phyloP scores from a whole-genome alignment of 192 early-diverging fungal species.

The Mortierella antarctica region DNA sequence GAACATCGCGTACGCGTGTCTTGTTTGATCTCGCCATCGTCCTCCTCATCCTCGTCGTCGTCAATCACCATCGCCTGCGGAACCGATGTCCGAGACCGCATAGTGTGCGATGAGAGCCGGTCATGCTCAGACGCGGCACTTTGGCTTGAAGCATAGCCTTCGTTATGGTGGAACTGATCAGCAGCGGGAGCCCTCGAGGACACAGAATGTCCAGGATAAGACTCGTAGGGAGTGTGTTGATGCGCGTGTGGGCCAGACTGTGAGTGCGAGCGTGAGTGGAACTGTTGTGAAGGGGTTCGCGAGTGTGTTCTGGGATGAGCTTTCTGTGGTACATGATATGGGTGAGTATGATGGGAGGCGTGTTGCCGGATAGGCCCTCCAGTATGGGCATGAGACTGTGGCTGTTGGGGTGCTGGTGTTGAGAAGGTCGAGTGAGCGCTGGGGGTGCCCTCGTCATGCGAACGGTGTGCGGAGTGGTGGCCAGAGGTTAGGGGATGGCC shows the following conservation, averaged over 20 bases:
- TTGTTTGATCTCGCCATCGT: slow-evolving; percentile 48
- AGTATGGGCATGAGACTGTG: neutral
- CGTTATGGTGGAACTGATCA: too few relatives aligned
- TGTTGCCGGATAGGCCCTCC: slow-evolving; percentile 18
- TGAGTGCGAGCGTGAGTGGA: neutral
- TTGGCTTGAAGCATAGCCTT: too few relatives aligned
- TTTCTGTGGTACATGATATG: slow-evolving; percentile 1
- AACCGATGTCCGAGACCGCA: neutral
- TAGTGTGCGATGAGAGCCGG: neutral
- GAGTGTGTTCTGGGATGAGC: slow-evolving; percentile 10
- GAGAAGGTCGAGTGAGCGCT: slow-evolving; percentile 21
- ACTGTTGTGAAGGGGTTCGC: slow-evolving; percentile 11
- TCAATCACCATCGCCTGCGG: slow-evolving; percentile 19
- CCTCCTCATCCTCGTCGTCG: slow-evolving; percentile 43
- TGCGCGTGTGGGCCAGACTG: slow-evolving; percentile 4
- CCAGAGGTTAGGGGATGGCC: neutral
- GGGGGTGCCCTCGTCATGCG: neutral
- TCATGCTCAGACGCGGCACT: too few relatives aligned
- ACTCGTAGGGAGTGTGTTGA: slow-evolving; percentile 1
- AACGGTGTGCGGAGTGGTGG: too few relatives aligned
- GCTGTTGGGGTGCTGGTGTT: slow-evolving; percentile 9
- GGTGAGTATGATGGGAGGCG: neutral
- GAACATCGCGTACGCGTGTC: slow-evolving; percentile 12
- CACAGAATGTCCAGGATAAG: neutral
- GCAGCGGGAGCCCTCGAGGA: neutral